Evolutionary conservation across 345 rosid genomes (phyloP).

Genomic region (Laguncularia racemosa): DNA sequence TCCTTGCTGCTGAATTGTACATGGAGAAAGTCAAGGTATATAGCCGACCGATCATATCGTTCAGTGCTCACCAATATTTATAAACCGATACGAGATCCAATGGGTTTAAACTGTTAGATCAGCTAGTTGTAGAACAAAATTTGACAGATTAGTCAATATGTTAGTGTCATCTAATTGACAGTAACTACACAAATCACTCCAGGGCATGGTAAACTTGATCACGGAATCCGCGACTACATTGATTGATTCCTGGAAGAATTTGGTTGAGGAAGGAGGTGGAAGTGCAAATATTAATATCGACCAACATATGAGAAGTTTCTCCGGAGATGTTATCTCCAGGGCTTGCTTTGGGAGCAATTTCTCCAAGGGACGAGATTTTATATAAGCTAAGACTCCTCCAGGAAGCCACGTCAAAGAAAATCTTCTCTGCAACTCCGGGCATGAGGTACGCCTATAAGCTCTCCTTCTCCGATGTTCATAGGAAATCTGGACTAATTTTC

Average conservation of each 20-base stretch:
- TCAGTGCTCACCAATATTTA: too few relatives aligned
- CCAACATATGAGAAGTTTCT: slow-evolving; percentile 28
- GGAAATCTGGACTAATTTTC: too few relatives aligned
- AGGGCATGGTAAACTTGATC: slow-evolving; percentile 32
- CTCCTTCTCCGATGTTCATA: too few relatives aligned
- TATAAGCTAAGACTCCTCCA: slow-evolving; percentile 25
- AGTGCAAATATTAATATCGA: slow-evolving; percentile 25
- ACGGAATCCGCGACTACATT: slow-evolving; percentile 20
- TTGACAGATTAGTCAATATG: too few relatives aligned
- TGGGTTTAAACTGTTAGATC: too few relatives aligned
- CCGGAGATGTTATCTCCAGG: slow-evolving; percentile 42
- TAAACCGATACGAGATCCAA: too few relatives aligned
- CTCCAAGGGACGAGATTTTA: slow-evolving; percentile 30
- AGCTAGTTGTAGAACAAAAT: too few relatives aligned
- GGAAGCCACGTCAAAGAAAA: slow-evolving; percentile 25
- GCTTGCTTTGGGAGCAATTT: slow-evolving; percentile 43
- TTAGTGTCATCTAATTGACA: too few relatives aligned
- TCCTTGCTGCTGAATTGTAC: slow-evolving; percentile 22
- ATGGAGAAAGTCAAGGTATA: slow-evolving; percentile 19
- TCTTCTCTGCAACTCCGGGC: slow-evolving; percentile 25
- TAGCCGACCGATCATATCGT: too few relatives aligned
- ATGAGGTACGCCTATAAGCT: slow-evolving; percentile 19
- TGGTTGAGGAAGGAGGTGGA: slow-evolving; percentile 20
- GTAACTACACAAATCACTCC: too few relatives aligned
- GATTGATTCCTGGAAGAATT: slow-evolving; percentile 27